Conservation (phyloP, 495 filamentous ascomycete species). For the Hypoxylon subgilvum region DNA sequence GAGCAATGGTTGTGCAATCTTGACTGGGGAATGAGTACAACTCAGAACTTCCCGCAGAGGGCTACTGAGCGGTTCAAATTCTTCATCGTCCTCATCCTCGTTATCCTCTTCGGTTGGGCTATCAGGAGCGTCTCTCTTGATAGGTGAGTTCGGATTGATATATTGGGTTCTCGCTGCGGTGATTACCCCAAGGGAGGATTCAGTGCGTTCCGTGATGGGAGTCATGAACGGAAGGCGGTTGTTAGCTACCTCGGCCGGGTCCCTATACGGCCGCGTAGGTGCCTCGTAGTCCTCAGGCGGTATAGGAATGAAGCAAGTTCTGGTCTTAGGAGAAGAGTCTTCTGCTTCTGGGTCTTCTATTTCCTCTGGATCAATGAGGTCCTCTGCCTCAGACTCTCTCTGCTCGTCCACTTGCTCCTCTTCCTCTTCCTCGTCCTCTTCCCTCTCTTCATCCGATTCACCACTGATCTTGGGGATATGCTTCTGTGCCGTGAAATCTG, state of each 20-base stretch:
- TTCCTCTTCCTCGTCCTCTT: too few species aligned
- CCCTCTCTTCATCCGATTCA: conserved; percentile 36
- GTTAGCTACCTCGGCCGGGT: conserved; percentile 76
- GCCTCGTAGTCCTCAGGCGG: conserved; percentile 86
- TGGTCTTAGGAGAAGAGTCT: conserved; percentile 47
- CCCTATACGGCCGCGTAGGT: conserved; percentile 74
- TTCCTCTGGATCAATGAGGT: conserved; percentile 24
- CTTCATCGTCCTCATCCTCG: conserved; percentile 50
- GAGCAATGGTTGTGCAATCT: conserved; percentile 57
- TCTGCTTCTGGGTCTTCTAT: conserved; percentile 45
- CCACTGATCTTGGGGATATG: conserved; percentile 65
- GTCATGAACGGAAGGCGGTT: conserved; percentile 97
- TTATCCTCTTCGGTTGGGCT: conserved; percentile 43
- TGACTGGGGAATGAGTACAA: conserved; percentile 43
- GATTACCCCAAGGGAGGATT: conserved; percentile 75
- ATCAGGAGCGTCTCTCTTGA: conserved; percentile 47
- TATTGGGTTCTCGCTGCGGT: conserved; percentile 61
- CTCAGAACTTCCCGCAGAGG: conserved; percentile 68
- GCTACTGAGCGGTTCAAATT: conserved; percentile 67
- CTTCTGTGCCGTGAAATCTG: conserved; percentile 77
- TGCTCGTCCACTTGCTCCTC: conserved; percentile 34
- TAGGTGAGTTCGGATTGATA: conserved; percentile 72
- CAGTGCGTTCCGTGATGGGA: conserved; percentile 93
- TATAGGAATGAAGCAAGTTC: conserved; percentile 64
- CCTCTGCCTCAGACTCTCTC: conserved; percentile 24